Evolutionary conservation across 768 basidiomycete species (phyloP), one percentile per base, ranked within the genome.

Genomic region (Neoboletus subvelutipes): DNA sequence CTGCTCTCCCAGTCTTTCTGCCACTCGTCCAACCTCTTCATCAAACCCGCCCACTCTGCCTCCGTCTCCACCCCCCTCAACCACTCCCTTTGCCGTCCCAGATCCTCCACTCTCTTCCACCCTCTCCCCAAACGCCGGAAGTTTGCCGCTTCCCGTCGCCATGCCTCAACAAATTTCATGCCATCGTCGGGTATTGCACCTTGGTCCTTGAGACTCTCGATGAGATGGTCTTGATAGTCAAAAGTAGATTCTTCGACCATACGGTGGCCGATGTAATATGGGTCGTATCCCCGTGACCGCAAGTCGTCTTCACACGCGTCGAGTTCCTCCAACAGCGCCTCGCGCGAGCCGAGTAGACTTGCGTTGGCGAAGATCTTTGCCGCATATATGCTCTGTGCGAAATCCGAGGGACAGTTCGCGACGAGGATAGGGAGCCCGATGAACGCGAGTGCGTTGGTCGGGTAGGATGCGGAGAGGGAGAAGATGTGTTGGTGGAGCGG

Each of bases 401-500:
- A 62, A 62, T 81, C 78, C 15, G 76, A 77, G 3, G 80, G 78
- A 47, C 77, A 80, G 65, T 80, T 82, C 6, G 76, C 69, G 37
- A 80, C 77, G 48, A 73, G 65, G 5, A 77, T 73, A 2, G 82
- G 82, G 3, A 84, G 72, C 2, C 83, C 82, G 55, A 84, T 71
- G 66, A 86, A 83, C 5, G 80, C 75, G 24, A 85, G 77, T 17
- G 83, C 80, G 39, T 76, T 82, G 2, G 76, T 66, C 1, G 83
- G 83, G 51, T 80, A 71, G 9, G 68, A 64, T 5, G 77, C 63
- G n/a, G 76, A 75, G 41, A 84, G 68, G 15, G 79, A 80, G 59
- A 87, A 77, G 26, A 84, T 77, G 66, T 83, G 80, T 28, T 71
- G 66, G 63, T 82, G 75, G 6, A 85, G 67, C 1, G 85, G 84